A percentile compares a stretch with the other conserved stretches of the same genome.
These are phyloP conservation scores for Mycena albidolilacea DNA, from an alignment of 768 basidiomycete species.

Conservation along the genomic window DNA sequence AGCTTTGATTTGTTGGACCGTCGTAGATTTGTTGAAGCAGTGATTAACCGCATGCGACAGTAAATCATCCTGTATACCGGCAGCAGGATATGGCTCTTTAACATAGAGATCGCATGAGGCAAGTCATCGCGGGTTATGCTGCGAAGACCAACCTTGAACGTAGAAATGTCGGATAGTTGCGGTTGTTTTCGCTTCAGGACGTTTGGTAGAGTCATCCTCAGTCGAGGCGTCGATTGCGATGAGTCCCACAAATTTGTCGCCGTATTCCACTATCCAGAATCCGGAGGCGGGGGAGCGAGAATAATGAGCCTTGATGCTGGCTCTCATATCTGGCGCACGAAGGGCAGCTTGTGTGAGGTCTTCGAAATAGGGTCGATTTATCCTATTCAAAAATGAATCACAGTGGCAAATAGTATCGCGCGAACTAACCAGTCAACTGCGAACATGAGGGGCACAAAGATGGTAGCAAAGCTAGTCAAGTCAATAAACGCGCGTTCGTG, in stretches of 20 bases:
- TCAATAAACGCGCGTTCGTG: not conserved
- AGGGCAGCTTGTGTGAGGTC: constrained; percentile 65
- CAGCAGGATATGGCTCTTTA: constrained; percentile 71
- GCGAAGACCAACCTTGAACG: constrained; percentile 56
- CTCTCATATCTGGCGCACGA: constrained; percentile 66
- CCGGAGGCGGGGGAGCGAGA: constrained; percentile 73
- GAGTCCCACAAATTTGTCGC: constrained; percentile 72
- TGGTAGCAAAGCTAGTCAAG: constrained; percentile 61
- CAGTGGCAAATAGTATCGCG: not conserved
- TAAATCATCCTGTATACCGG: constrained; percentile 76
- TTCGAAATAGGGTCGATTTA: constrained; percentile 80
- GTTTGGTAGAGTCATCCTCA: constrained; percentile 40
- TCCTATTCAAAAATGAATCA: constrained; percentile 57
- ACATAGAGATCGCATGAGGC: constrained; percentile 67
- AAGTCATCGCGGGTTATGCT: too few relatives aligned
- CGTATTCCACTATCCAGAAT: constrained; percentile 78
- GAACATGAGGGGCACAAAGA: constrained; percentile 76
- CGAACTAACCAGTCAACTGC: constrained; percentile 76
- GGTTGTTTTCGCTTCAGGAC: constrained; percentile 52
- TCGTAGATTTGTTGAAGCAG: constrained; percentile 64
- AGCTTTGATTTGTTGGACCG: constrained; percentile 62
- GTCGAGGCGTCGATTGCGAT: constrained; percentile 77
- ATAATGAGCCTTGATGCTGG: constrained; percentile 69
- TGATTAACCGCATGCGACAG: constrained; percentile 70
- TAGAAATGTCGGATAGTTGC: constrained; percentile 84